Evolutionary conservation across 257 asterid species (phyloP).

Genomic region (Solanum pimpinellifolium): DNA sequence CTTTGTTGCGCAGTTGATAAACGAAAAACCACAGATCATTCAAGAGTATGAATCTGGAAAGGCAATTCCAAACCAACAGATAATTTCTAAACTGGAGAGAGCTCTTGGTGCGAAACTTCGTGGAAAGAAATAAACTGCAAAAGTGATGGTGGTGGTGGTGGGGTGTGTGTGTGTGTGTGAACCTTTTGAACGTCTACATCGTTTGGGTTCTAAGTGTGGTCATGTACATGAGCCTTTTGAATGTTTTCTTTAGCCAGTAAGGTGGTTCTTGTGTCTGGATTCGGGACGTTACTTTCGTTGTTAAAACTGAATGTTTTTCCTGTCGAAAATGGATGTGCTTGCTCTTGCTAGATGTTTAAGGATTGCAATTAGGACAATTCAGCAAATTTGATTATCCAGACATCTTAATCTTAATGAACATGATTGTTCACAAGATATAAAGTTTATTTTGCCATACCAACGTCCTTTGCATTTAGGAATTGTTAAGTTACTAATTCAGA

Average conservation of each 20-base stretch:
- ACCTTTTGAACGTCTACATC: slow-evolving; percentile 2
- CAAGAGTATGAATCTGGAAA: slow-evolving; percentile 60
- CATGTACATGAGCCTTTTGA: slow-evolving; percentile 24
- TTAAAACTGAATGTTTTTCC: neutral
- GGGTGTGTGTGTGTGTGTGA: neutral
- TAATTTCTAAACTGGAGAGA: slow-evolving; percentile 73
- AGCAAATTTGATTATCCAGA: too few relatives aligned
- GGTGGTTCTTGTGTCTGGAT: neutral
- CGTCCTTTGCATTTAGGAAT: too few relatives aligned
- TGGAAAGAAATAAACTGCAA: slow-evolving; percentile 42
- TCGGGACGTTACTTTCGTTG: neutral
- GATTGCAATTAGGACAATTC: too few relatives aligned
- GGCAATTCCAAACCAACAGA: slow-evolving; percentile 61
- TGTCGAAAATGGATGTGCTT: neutral
- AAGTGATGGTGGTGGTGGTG: too few relatives aligned
- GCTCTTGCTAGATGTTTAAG: neutral
- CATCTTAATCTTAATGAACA: too few relatives aligned
- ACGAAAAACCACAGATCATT: slow-evolving; percentile 45
- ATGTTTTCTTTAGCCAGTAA: neutral
- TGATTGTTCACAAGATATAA: too few relatives aligned
- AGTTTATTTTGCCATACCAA: too few relatives aligned
- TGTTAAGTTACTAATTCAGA: too few relatives aligned
- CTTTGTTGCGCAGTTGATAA: slow-evolving; percentile 43
- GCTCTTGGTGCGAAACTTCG: slow-evolving; percentile 70
- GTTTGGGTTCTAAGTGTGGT: slow-evolving; percentile 19